These are phyloP conservation scores for Gyromitra esculenta DNA, from an alignment of 2,329 filamentous ascomycete species.

Conservation along the genomic window DNA sequence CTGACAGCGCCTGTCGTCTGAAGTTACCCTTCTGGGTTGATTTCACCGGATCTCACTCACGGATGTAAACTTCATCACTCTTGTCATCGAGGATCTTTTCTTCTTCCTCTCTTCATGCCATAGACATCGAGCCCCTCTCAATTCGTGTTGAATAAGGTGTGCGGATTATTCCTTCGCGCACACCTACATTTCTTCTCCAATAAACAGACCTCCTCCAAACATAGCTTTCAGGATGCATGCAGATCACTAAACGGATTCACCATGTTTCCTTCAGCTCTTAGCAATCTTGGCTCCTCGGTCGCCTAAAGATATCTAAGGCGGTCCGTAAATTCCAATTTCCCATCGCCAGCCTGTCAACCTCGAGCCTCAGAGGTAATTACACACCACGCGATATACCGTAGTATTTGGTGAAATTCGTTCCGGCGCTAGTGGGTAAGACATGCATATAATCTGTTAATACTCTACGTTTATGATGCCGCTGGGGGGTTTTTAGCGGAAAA, in stretches of 20 bases:
- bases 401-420: too few relatives aligned
- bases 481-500: too few relatives aligned
- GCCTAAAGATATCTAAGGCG: not conserved
- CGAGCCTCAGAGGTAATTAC: not conserved
- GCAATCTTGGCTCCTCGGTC: constrained; percentile 11
- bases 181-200: constrained; percentile 13
- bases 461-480: too few relatives aligned
- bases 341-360: constrained; percentile 1
- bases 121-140: not conserved
- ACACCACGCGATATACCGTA: constrained; percentile 8
- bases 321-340: not conserved
- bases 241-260: not conserved
- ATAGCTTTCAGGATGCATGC: not conserved
- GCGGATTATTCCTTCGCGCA: not conserved
- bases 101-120: constrained; percentile 3
- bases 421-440: too few relatives aligned
- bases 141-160: not conserved
- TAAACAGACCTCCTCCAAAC: constrained; percentile 3
- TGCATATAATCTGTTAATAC: too few relatives aligned
- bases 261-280: constrained; percentile 6
- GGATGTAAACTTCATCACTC: constrained; percentile 38
- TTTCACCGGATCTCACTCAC: constrained; percentile 21
- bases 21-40: not conserved
- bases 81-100: constrained; percentile 13
- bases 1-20: constrained; percentile 3